Conservation (phyloP, 768 basidiomycete species). For the Termitomyces sp. region DNA sequence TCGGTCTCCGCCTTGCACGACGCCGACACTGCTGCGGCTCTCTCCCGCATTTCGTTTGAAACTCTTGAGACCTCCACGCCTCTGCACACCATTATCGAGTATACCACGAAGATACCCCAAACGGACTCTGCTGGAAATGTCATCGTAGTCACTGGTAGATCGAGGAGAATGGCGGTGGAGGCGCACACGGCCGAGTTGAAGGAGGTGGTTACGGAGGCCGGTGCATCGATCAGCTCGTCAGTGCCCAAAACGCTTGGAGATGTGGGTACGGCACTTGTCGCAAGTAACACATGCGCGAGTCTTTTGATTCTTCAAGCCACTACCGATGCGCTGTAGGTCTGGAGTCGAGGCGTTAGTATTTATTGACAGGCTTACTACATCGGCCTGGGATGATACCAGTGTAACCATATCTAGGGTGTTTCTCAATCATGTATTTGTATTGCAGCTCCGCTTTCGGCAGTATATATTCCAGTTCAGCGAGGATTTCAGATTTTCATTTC, state of each 20-base stretch:
- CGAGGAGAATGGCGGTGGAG: slow-evolving; percentile 60
- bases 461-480: neutral
- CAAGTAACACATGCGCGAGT: slow-evolving; percentile 42
- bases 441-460: neutral
- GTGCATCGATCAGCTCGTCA: slow-evolving; percentile 43
- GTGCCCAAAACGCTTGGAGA: slow-evolving; percentile 73
- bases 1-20: slow-evolving; percentile 21
- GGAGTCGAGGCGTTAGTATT: neutral
- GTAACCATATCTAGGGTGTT: neutral
- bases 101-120: slow-evolving; percentile 22
- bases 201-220: slow-evolving; percentile 35
- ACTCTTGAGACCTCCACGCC: slow-evolving; percentile 44
- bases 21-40: slow-evolving; percentile 31
- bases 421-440: neutral
- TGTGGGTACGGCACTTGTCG: slow-evolving; percentile 65
- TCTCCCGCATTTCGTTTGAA: slow-evolving; percentile 51
- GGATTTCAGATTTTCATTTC: neutral
- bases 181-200: slow-evolving; percentile 56
- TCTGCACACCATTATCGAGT: slow-evolving; percentile 51
- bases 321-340: neutral
- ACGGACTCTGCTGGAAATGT: slow-evolving; percentile 37
- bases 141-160: slow-evolving; percentile 69
- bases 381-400: neutral
- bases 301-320: slow-evolving; percentile 47
- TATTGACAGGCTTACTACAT: neutral